Evolutionary conservation across 495 filamentous ascomycete genomes (phyloP), one percentile per base, ranked within the genome.

Genomic region (Penicillium paxilli): DNA sequence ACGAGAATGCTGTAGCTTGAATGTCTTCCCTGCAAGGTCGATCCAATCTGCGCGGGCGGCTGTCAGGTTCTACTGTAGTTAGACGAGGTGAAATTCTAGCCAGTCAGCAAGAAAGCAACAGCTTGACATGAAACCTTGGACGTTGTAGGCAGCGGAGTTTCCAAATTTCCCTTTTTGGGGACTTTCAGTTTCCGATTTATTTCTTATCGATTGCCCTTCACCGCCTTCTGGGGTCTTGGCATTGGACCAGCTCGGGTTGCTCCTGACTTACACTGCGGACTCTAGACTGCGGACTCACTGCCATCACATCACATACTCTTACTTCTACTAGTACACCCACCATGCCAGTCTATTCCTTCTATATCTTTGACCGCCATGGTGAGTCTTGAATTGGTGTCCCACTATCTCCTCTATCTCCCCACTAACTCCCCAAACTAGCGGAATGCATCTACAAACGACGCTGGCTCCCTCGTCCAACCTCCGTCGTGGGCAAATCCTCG

Each of bases 291-390:
- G n/a, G n/a, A n/a, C 21, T n/a, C 41, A 33, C 35, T 20, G n/a
- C 58, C 46, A 46, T 22, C 49, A 45, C 21, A 12, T 21, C 26
- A 42, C 40, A n/a, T n/a, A n/a, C n/a, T n/a, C n/a, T n/a, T n/a
- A n/a, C n/a, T n/a, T n/a, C n/a, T n/a, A n/a, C n/a, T n/a, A n/a
- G n/a, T n/a, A n/a, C n/a, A 2, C 9, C 41, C 57, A 75, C 69
- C 54, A 97, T 98, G 94, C 84, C 88, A 51, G 88, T 98, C 65
- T 97, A 96, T 73, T 92, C 91, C 33, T 96, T 98, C 76, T 98
- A 96, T 79, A 96, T 98, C 65, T 98, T 98, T 62, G 94, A 98
- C 72, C 87, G 94, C 58, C 94, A 98, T 70, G 96, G 94, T 98
- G 81, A 64, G 80, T 58, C 9, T 45, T 37, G 28, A 21, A 21